Conservation (phyloP, 2,329 filamentous ascomycete genomes). For the Cytospora chrysosperma region DNA sequence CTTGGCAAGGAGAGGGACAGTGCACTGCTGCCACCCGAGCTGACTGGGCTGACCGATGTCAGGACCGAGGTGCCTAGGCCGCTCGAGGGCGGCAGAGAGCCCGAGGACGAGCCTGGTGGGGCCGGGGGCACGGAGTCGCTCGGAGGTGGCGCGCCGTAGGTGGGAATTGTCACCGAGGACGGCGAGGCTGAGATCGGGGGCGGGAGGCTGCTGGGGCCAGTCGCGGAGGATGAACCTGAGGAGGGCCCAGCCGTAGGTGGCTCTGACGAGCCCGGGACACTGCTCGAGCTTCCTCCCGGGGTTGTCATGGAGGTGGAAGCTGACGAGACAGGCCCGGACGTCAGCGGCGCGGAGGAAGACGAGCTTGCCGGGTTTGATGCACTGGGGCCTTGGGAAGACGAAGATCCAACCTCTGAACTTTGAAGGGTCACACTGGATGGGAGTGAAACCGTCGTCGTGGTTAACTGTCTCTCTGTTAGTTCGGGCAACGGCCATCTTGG, state of each 20-base stretch:
- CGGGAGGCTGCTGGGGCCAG: background rate
- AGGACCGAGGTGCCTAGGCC: background rate
- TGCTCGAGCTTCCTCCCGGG: background rate
- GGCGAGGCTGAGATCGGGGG: background rate
- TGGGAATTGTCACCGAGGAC: background rate
- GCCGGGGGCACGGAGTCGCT: background rate
- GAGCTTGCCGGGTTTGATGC: constrained; percentile 3
- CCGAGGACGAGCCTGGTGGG: background rate
- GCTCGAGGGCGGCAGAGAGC: background rate
- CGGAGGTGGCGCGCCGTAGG: constrained; percentile 2
- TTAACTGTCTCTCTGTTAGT: background rate
- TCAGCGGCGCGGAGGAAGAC: background rate
- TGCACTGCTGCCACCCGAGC: background rate
- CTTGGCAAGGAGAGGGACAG: background rate
- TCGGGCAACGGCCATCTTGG: background rate
- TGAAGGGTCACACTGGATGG: background rate
- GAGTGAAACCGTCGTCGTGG: background rate
- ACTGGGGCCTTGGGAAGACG: background rate
- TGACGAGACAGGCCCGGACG: background rate
- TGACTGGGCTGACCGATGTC: background rate
- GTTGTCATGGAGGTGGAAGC: background rate
- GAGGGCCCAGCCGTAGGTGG: background rate
- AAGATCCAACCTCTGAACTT: background rate
- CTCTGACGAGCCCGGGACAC: background rate
- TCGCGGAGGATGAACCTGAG: background rate